Percentiles rank a stretch among this genome's conserved stretches.
Conservation (phyloP, 2,329 filamentous ascomycete genomes). For the Microascus cirrosus region DNA sequence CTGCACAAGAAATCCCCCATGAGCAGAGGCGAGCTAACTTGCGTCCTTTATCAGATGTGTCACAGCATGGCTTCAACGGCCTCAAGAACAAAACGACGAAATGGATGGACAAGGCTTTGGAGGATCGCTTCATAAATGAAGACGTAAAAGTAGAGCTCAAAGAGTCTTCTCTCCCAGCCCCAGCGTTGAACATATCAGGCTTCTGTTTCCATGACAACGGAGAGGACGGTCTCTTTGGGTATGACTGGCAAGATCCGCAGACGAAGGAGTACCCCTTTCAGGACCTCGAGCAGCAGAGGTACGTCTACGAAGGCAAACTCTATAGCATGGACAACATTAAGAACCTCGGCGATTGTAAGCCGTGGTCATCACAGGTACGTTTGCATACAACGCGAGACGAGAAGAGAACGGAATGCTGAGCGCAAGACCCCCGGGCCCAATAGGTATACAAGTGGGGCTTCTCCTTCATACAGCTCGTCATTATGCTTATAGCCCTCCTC, state of each 20-base stretch:
- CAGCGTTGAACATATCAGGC: slow-evolving; percentile 9
- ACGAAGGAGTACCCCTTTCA: background rate
- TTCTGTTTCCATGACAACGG: slow-evolving; percentile 1
- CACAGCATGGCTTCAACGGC: slow-evolving; percentile 9
- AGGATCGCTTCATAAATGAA: too few species aligned
- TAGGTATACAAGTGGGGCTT: slow-evolving; percentile 14
- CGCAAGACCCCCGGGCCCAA: too few species aligned
- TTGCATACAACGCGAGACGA: slow-evolving; percentile 6
- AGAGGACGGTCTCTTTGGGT: background rate
- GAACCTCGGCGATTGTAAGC: slow-evolving; percentile 10
- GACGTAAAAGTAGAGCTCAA: background rate
- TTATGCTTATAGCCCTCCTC: slow-evolving; percentile 6
- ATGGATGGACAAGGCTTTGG: too few species aligned
- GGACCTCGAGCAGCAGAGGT: background rate
- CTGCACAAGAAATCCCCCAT: background rate
- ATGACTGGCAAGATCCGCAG: background rate
- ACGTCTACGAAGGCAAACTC: slow-evolving; percentile 4
- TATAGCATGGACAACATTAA: slow-evolving; percentile 10
- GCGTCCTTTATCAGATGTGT: slow-evolving; percentile 4
- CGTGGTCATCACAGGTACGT: background rate
- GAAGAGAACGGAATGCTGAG: background rate
- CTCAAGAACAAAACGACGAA: slow-evolving; percentile 5
- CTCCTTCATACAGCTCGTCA: too few species aligned
- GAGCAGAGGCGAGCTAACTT: background rate
- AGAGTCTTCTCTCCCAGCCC: slow-evolving; percentile 1